phyloP scores from a whole-genome alignment of 208 protist genomes.

The Endotrypanum monterogeii region DNA sequence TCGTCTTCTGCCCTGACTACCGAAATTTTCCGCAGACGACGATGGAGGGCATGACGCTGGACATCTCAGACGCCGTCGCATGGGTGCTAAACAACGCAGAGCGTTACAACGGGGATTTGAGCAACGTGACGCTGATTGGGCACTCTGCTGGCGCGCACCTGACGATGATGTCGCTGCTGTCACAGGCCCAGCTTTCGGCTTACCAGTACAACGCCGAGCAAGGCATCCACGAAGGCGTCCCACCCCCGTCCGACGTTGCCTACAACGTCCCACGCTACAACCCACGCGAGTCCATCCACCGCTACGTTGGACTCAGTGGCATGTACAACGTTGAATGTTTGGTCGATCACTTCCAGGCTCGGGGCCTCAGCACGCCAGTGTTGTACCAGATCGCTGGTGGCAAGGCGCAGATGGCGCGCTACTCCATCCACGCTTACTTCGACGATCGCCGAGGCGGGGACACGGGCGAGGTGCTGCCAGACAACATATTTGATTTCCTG shows the following conservation, averaged over 20 bases:
- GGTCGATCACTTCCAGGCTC: slow-evolving; percentile 57
- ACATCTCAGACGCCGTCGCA: slow-evolving; percentile 83
- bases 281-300: slow-evolving; percentile 75
- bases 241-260: slow-evolving; percentile 41
- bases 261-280: slow-evolving; percentile 90
- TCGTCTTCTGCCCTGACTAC: slow-evolving; percentile 93
- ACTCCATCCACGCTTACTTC: slow-evolving; percentile 77
- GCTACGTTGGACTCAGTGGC: slow-evolving; percentile 84
- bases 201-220: slow-evolving; percentile 38
- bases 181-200: slow-evolving; percentile 75
- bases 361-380: slow-evolving; percentile 69
- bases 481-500: slow-evolving; percentile 85
- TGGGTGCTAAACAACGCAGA: slow-evolving; percentile 88
- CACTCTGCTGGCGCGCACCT: slow-evolving; percentile 87
- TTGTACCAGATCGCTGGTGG: slow-evolving; percentile 72
- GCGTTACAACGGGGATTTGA: slow-evolving; percentile 85
- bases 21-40: slow-evolving; percentile 92
- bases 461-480: slow-evolving; percentile 76
- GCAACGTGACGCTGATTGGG: slow-evolving; percentile 76
- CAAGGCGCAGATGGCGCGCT: slow-evolving; percentile 50
- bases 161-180: slow-evolving; percentile 86
- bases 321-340: slow-evolving; percentile 82
- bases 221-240: slow-evolving; percentile 33
- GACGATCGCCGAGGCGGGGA: slow-evolving; percentile 36
- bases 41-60: slow-evolving; percentile 90